Percentiles rank a stretch among this genome's conserved stretches.
Evolutionary conservation across 306 rosid genomes (phyloP).

Genomic region (Prunus mongolica): DNA sequence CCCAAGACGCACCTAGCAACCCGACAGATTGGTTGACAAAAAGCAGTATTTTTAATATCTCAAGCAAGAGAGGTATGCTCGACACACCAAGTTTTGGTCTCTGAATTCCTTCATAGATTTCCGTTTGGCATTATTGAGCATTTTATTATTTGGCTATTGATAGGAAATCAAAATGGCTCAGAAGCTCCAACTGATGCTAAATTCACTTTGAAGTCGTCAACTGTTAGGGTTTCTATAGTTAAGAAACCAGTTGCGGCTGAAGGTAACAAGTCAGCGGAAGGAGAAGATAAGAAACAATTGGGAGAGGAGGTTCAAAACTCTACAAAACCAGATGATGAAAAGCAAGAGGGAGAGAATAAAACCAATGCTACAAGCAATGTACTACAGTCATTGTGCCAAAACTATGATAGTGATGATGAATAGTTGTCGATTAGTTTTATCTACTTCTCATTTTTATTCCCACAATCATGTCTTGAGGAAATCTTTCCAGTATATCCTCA

Average conservation of each 20-base stretch:
- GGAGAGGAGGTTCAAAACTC: slow-evolving; percentile 16
- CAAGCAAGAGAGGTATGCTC: slow-evolving; percentile 39
- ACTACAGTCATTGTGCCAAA: slow-evolving; percentile 50
- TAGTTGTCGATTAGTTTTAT: background rate
- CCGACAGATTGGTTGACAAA: slow-evolving; percentile 49
- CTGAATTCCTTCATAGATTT: background rate
- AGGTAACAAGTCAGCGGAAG: slow-evolving; percentile 16
- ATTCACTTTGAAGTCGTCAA: slow-evolving; percentile 32
- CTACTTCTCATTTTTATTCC: background rate
- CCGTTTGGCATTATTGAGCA: background rate
- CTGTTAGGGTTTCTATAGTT: slow-evolving; percentile 42
- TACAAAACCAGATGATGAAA: slow-evolving; percentile 21
- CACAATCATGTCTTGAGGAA: background rate
- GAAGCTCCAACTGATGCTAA: slow-evolving; percentile 26
- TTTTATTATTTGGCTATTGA: slow-evolving; percentile 15
- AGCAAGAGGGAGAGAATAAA: slow-evolving; percentile 22
- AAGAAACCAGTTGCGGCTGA: slow-evolving; percentile 45
- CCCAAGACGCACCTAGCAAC: slow-evolving; percentile 32
- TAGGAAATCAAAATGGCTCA: slow-evolving; percentile 38
- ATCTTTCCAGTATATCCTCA: background rate
- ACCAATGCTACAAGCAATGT: slow-evolving; percentile 17
- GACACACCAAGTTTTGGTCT: background rate
- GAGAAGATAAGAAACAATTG: slow-evolving; percentile 24
- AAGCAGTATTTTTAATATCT: slow-evolving; percentile 34
- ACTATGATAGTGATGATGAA: slow-evolving; percentile 44